Conservation (phyloP, 164 flowering plant genomes). For the Paratinospora sagittata region DNA sequence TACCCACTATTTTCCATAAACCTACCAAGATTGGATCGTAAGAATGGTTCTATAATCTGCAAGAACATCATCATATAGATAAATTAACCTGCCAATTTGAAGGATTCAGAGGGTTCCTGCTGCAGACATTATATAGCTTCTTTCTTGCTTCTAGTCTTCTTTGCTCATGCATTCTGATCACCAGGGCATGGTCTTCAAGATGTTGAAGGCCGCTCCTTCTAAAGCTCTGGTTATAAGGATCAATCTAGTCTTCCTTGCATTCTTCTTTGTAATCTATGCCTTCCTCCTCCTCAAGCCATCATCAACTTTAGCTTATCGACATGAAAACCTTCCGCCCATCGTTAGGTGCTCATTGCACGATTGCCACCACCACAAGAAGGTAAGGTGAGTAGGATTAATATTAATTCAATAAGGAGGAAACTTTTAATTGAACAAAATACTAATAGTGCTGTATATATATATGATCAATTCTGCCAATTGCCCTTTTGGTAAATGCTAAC, state of each 20-base stretch:
- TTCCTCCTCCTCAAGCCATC: slow-evolving; percentile 59
- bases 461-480: too few relatives aligned
- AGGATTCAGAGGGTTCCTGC: neutral
- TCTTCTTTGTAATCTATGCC: slow-evolving; percentile 51
- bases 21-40: neutral
- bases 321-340: slow-evolving; percentile 32
- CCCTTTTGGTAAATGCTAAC: too few relatives aligned
- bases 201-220: slow-evolving; percentile 44
- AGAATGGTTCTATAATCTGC: neutral
- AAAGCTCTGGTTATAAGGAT: slow-evolving; percentile 59
- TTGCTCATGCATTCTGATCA: slow-evolving; percentile 8
- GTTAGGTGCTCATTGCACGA: slow-evolving; percentile 61
- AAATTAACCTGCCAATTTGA: neutral
- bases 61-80: neutral
- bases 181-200: slow-evolving; percentile 20
- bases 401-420: neutral
- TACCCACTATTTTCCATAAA: neutral
- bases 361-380: slow-evolving; percentile 77
- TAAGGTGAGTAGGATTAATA: slow-evolving; percentile 58
- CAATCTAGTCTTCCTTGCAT: slow-evolving; percentile 59
- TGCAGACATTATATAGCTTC: slow-evolving; percentile 10
- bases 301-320: slow-evolving; percentile 10
- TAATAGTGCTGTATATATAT: too few relatives aligned
- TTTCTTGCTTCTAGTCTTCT: neutral
- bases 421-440: too few relatives aligned